These are phyloP conservation scores for Colletotrichum aenigma DNA, from an alignment of 2,329 filamentous ascomycete genomes.

Conservation along the genomic window DNA sequence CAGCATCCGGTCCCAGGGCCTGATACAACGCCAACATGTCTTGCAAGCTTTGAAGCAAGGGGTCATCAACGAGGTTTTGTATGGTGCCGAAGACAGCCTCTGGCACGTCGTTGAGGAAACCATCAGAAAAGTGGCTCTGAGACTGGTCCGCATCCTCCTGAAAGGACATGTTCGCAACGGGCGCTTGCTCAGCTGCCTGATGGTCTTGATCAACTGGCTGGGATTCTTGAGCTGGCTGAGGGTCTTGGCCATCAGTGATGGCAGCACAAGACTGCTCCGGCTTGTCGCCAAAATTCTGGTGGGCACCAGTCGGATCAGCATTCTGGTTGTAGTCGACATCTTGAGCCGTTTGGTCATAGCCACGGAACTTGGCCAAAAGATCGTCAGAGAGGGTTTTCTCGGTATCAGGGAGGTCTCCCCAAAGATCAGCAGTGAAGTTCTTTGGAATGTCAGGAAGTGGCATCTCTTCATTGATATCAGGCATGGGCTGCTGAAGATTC, in stretches of 20 bases:
- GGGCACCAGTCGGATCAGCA: neutral
- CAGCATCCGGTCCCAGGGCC: neutral
- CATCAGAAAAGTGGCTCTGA: neutral
- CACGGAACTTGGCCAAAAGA: neutral
- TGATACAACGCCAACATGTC: neutral
- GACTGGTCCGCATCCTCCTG: neutral
- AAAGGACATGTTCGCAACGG: neutral
- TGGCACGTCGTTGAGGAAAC: neutral
- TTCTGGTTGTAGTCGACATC: neutral
- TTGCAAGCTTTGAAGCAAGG: neutral
- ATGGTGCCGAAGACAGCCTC: neutral
- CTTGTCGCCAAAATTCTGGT: neutral
- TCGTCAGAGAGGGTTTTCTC: neutral
- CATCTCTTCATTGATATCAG: neutral
- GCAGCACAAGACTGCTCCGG: neutral
- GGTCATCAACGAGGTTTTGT: neutral
- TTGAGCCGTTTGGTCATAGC: neutral
- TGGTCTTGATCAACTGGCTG: neutral
- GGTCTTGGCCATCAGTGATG: neutral
- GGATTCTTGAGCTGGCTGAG: neutral
- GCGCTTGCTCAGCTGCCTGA: neutral
- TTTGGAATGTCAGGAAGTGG: neutral
- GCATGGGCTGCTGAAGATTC: neutral
- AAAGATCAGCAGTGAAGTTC: neutral
- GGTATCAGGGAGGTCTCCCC: neutral